phyloP scores from a whole-genome alignment of 1,284 basidiomycete genomes.

The Boletus semigastroideus region DNA sequence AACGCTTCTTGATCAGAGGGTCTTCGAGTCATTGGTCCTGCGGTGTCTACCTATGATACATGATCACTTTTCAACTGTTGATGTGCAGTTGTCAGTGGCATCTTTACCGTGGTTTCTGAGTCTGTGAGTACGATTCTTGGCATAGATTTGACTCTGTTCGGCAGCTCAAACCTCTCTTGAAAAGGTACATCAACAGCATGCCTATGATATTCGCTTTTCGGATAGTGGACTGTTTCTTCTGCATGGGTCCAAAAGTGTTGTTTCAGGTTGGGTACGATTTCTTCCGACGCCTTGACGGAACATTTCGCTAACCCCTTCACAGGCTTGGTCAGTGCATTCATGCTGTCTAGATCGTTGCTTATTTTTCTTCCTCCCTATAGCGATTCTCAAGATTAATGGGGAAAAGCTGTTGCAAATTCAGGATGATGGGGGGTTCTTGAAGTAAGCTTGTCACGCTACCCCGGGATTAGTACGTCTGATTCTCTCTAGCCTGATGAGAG shows the following conservation, averaged over 20 bases:
- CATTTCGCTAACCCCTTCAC: conserved; percentile 16
- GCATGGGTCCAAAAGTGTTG: conserved; percentile 97
- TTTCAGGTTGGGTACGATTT: conserved; percentile 90
- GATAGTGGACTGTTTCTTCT: conserved; percentile 98
- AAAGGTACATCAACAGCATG: conserved; percentile 96
- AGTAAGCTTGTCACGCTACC: conserved; percentile 46
- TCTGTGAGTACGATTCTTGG: conserved; percentile 52
- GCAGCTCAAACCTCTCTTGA: conserved; percentile 4
- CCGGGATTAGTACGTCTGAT: neutral
- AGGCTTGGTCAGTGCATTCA: conserved; percentile 44
- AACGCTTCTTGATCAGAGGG: conserved; percentile 94
- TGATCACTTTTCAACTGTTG: conserved; percentile 89
- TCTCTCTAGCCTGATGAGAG: conserved; percentile 76
- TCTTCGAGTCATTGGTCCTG: conserved; percentile 96
- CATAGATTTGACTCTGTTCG: neutral
- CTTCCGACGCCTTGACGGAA: neutral
- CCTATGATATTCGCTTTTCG: conserved; percentile 99
- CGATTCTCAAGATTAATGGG: conserved; percentile 98
- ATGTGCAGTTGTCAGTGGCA: conserved; percentile 96
- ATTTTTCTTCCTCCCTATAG: conserved; percentile 38
- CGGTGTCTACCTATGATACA: conserved; percentile 89
- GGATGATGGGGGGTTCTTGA: conserved; percentile 97
- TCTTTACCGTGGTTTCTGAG: conserved; percentile 98
- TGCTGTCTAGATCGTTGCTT: conserved; percentile 1
- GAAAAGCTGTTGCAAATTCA: conserved; percentile 92